These are phyloP conservation scores for Aegle marmelos DNA, from an alignment of 345 rosid species.

Conservation along the genomic window DNA sequence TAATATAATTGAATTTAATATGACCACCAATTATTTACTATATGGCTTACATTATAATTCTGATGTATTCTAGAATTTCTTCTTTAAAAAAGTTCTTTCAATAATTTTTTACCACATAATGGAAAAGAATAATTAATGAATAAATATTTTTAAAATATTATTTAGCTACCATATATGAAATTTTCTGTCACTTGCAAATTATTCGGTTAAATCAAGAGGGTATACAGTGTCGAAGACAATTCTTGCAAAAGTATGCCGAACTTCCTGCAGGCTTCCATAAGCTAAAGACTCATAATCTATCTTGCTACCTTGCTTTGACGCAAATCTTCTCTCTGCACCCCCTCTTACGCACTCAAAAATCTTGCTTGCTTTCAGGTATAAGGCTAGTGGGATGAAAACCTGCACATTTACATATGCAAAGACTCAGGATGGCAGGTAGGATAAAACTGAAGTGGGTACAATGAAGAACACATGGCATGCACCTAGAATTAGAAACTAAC, in stretches of 20 bases:
- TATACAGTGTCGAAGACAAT: slow-evolving; percentile 78
- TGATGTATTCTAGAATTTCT: too few species aligned
- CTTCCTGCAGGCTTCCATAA: slow-evolving; percentile 51
- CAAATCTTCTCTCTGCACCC: slow-evolving; percentile 35
- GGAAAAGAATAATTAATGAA: slow-evolving; percentile 3
- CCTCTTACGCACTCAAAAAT: slow-evolving; percentile 57
- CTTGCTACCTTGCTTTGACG: slow-evolving; percentile 48
- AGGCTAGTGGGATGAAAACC: slow-evolving; percentile 65
- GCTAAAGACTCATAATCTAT: slow-evolving; percentile 57
- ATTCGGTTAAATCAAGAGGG: slow-evolving; percentile 36
- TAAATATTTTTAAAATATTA: background rate
- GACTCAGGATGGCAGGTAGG: background rate
- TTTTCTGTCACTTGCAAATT: background rate
- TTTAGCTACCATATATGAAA: background rate
- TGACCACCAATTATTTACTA: too few species aligned
- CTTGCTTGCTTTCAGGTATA: slow-evolving; percentile 40
- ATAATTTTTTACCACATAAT: background rate
- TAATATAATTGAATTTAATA: too few species aligned
- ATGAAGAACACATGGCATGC: background rate
- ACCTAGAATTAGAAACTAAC: background rate
- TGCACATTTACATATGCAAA: slow-evolving; percentile 14
- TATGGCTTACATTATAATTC: too few species aligned
- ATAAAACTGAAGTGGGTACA: background rate
- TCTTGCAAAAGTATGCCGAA: slow-evolving; percentile 73
- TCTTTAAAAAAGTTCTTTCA: background rate